Evolutionary conservation across 805 yeast genomes (phyloP).

Genomic region (Lipomyces lipofer): DNA sequence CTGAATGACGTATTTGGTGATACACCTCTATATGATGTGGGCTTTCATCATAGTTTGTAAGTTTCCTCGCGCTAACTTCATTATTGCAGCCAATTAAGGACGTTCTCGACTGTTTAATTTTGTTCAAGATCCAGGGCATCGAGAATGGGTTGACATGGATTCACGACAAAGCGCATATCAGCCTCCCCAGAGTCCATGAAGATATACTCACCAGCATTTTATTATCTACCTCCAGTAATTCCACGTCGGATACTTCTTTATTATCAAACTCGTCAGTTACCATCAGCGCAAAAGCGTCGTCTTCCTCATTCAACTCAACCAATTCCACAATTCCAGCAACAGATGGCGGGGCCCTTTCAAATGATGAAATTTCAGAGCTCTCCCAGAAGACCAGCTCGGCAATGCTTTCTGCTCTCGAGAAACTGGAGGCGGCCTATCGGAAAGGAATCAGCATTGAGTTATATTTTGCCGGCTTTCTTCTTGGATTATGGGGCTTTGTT

Average conservation of each 20-base stretch:
- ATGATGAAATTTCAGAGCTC: conserved; percentile 4
- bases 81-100: conserved; percentile 50
- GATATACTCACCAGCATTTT: conserved; percentile 14
- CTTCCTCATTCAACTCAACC: too few species aligned
- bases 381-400: conserved; percentile 9
- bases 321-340: neutral
- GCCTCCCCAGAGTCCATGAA: conserved; percentile 54
- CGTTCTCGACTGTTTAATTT: conserved; percentile 77
- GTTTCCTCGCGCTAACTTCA: conserved; percentile 59
- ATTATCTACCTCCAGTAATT: neutral
- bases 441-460: conserved; percentile 16
- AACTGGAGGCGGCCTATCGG: conserved; percentile 13
- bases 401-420: conserved; percentile 12
- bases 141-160: conserved; percentile 81
- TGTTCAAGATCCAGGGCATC: conserved; percentile 63
- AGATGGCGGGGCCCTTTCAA: neutral
- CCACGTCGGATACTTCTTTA: neutral
- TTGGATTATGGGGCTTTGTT: conserved; percentile 18
- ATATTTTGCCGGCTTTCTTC: conserved; percentile 15
- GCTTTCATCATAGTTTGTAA: neutral
- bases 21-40: conserved; percentile 56
- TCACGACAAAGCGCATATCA: conserved; percentile 57
- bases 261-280: neutral
- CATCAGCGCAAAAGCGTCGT: neutral
- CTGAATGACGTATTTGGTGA: conserved; percentile 62